Conservation (phyloP, 345 rosid genomes). For the Alliaria petiolata region DNA sequence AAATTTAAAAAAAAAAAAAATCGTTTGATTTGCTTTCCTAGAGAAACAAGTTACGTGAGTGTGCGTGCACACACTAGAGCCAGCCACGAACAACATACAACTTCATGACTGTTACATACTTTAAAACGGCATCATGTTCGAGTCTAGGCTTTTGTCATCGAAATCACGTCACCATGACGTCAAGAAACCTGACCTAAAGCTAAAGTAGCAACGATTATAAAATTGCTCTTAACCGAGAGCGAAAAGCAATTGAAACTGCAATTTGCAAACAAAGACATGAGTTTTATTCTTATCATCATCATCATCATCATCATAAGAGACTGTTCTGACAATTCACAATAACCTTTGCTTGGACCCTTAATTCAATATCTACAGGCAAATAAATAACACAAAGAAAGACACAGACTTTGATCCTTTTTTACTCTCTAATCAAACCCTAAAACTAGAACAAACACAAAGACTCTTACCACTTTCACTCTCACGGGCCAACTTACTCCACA, state of each 20-base stretch:
- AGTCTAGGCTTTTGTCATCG: neutral
- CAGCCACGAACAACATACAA: neutral
- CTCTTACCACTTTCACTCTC: slow-evolving; percentile 12
- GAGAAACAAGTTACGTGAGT: neutral
- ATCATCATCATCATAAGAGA: slow-evolving; percentile 17
- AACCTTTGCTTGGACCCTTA: slow-evolving; percentile 11
- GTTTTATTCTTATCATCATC: slow-evolving; percentile 14
- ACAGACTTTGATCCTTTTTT: neutral
- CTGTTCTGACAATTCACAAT: slow-evolving; percentile 23
- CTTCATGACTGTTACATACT: neutral
- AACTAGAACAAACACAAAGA: slow-evolving; percentile 13
- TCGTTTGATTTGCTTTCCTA: too few species aligned
- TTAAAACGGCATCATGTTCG: neutral
- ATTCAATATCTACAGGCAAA: slow-evolving; percentile 27
- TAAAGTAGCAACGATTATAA: neutral
- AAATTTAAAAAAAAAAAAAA: too few species aligned
- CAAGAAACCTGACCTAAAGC: neutral
- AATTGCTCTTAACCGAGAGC: neutral
- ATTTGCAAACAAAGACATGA: slow-evolving; percentile 16
- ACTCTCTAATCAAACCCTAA: slow-evolving; percentile 20
- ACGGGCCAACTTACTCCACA: neutral
- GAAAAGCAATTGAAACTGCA: neutral
- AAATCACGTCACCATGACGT: neutral
- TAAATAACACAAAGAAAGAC: neutral
- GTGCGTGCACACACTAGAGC: neutral